Base-by-base conservation (phyloP, 495 filamentous ascomycete species). In the Aspergillus bertholletiae region DNA sequence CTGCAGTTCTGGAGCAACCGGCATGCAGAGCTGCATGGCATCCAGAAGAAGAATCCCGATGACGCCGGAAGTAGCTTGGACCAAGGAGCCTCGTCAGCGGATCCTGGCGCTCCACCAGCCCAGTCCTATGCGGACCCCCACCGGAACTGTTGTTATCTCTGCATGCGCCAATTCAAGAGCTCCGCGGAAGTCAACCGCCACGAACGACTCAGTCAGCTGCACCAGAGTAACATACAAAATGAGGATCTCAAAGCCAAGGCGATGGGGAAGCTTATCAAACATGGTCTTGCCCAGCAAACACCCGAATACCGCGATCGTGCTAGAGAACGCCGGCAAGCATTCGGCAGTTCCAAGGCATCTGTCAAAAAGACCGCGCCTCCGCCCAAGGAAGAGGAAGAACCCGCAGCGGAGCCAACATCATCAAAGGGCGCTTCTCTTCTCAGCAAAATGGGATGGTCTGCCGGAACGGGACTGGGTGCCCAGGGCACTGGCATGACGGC, bases 1-100 rank as follows among this genome's bases (percentile, higher is more conserved):
- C 76, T 96, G 30, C 87, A 94, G 70, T 88, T 92, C 68, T 96
- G 92, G 92, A 84, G 86, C 48, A 87, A 92, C 61, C 88, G 89
- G 23, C 88, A 90, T 61, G 89, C 88, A 0, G 90, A 96, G 64
- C 74, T 96, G 35, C 90, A 93, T 58, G 87, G 88, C 1, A 72
- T 75, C 22, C 61, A 69, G 34, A 70, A 55, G 61, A 76, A 66
- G 49, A 72, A 55, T 52, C 63, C 17, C 32, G 67, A 67, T 51
- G 75, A 60, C 5, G 60, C 62, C 9, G 57, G 35, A 6, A 21
- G 51, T 5, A 52, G 40, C 5, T 52, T 55, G 12, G 60, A 66
- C 5, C 34, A 34, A 13, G 54, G 51, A 22, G 34, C 12, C 18
- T 51, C 63, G 11, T 20, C 57, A 21, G 23, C 46, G 7, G 58